Conservation (phyloP, 768 basidiomycete species). For the Hydnum rufescens region DNA sequence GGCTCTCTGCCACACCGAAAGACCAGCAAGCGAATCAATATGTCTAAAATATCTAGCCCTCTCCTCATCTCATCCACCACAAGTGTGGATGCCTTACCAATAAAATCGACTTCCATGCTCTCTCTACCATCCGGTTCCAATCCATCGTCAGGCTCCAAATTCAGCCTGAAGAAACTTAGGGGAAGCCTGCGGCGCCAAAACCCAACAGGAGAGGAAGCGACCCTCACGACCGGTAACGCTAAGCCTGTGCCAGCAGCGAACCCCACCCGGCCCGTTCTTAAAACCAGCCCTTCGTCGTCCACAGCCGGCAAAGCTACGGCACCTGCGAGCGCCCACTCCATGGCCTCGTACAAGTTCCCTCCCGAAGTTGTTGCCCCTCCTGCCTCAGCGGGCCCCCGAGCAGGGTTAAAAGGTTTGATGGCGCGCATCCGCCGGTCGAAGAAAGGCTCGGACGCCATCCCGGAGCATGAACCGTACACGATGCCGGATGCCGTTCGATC, state of each 20-base stretch:
- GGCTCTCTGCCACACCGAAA: constrained; percentile 25
- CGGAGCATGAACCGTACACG: neutral
- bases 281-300: constrained; percentile 3
- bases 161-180: constrained; percentile 54
- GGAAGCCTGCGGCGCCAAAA: constrained; percentile 42
- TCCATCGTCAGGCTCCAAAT: constrained; percentile 25
- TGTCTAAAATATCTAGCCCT: constrained; percentile 46
- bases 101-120: constrained; percentile 24
- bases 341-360: constrained; percentile 28
- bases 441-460: neutral
- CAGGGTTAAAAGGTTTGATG: constrained; percentile 59
- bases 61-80: constrained; percentile 45
- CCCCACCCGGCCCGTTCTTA: neutral
- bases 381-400: constrained; percentile 29
- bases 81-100: constrained; percentile 45
- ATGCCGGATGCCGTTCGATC: neutral
- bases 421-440: constrained; percentile 30
- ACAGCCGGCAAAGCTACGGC: constrained; percentile 14
- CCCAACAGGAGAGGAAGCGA: constrained; percentile 29
- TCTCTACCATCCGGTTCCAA: constrained; percentile 18
- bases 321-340: constrained; percentile 22
- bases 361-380: neutral
- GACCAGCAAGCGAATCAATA: constrained; percentile 36
- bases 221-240: neutral
- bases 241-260: constrained; percentile 1